These are phyloP conservation scores for Talaromyces sp. DNA, from an alignment of 2,329 filamentous ascomycete species.

Conservation along the genomic window DNA sequence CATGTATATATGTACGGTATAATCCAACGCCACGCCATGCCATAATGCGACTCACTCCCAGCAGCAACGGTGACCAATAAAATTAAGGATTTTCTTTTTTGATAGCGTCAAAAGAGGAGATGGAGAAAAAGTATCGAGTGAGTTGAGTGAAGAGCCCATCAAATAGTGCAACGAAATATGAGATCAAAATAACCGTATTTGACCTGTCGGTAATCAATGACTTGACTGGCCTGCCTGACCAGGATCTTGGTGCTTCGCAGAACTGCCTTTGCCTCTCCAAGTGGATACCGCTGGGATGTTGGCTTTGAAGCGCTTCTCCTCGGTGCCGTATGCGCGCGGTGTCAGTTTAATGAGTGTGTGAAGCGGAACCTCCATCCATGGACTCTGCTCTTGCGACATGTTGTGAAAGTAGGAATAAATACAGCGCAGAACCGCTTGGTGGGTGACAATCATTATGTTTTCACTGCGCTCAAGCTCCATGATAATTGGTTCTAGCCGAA, in stretches of 20 bases:
- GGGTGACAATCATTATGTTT: constrained; percentile 95
- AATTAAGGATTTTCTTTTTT: background rate
- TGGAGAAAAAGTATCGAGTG: background rate
- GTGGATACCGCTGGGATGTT: constrained; percentile 95
- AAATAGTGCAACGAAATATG: background rate
- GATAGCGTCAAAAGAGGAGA: background rate
- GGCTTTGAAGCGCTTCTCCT: constrained; percentile 80
- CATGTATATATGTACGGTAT: constrained; percentile 3
- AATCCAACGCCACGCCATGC: constrained; percentile 10
- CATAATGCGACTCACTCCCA: background rate
- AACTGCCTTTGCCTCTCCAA: constrained; percentile 89
- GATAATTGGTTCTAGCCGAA: constrained; percentile 95
- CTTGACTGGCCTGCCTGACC: constrained; percentile 2
- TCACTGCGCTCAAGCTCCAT: constrained; percentile 97
- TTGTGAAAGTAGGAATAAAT: constrained; percentile 99
- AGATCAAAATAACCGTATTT: background rate
- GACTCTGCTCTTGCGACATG: constrained; percentile 82
- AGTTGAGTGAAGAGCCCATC: background rate
- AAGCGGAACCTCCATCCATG: constrained; percentile 97
- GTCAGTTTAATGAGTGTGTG: constrained; percentile 97
- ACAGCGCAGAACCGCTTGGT: constrained; percentile 92
- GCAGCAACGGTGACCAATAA: background rate
- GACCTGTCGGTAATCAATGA: background rate
- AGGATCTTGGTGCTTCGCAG: constrained; percentile 62
- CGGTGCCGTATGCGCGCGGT: constrained; percentile 86